phyloP scores from a whole-genome alignment of 352 stramenopile species.

The Globisporangium alternatum region DNA sequence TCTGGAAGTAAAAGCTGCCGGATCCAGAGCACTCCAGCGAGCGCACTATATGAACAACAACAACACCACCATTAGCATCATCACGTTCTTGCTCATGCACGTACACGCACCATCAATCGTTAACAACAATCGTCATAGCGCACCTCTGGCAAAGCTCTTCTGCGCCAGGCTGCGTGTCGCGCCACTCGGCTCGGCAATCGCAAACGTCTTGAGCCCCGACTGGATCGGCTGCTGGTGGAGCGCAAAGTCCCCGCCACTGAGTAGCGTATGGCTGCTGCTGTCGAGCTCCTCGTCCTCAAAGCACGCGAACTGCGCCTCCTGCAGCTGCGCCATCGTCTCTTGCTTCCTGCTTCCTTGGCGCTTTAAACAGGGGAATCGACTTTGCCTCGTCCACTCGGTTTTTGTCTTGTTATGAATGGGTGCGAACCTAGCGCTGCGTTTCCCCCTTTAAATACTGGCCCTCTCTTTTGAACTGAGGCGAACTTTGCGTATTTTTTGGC shows the following conservation, averaged over 20 bases:
- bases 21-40: conserved; percentile 61
- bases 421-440: neutral
- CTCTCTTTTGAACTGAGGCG: neutral
- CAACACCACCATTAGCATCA: neutral
- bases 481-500: conserved; percentile 9
- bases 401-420: neutral
- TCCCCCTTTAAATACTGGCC: neutral
- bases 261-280: neutral
- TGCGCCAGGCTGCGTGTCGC: conserved; percentile 32
- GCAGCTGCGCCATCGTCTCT: conserved; percentile 37
- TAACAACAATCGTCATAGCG: conserved; percentile 10
- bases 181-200: conserved; percentile 14
- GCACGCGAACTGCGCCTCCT: conserved; percentile 70
- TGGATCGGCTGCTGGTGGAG: conserved; percentile 1
- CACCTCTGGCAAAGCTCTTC: conserved; percentile 59
- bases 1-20: conserved; percentile 74
- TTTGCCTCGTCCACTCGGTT: neutral
- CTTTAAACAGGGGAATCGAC: conserved; percentile 2
- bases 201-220: conserved; percentile 19
- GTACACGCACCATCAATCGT: neutral
- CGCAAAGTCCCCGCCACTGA: conserved; percentile 14
- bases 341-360: neutral
- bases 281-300: conserved; percentile 60
- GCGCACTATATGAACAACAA: conserved; percentile 32
- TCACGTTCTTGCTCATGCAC: neutral